Evolutionary conservation across 2,329 filamentous ascomycete genomes (phyloP), one percentile per base, ranked within the genome.

Genomic region (Beauveria bassiana): DNA sequence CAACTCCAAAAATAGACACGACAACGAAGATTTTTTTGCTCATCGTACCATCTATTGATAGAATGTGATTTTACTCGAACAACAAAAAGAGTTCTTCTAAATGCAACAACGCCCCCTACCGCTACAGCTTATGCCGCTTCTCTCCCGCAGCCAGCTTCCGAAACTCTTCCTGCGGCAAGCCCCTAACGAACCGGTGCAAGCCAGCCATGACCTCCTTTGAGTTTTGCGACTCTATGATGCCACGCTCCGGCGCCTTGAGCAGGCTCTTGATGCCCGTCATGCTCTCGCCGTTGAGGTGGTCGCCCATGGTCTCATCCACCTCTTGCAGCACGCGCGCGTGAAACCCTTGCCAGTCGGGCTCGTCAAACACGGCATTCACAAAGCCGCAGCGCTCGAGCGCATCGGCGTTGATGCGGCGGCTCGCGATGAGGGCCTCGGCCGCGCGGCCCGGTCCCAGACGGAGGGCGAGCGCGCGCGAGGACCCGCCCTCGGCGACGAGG

Each of bases 351-450:
- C 85, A 83, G 66, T 92, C 85, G 26, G 81, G 87, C 65, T 80
- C 77, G 14, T 78, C 76, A 66, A 97, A 89, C 18, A 96, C 81
- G 74, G 88, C 89, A 69, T 97, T 98, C 50, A 96, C 90, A 70
- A 91, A 98, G 0, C 93, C 93, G 3, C 84, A 82, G 9, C 81
- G 77, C 64, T 93, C 79, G 34, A 98, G 80, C 70, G 96, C 91
- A 26, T 87, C 84, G 34, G 84, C 84, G 0, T 79, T 73, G 67
- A 98, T 90, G 50, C 86, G 82, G 74, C 89, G 90, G 69, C 89
- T 92, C 88, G 96, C 95, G 66, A 99, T 86, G 14, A 98, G 81
- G 14, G 95, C 93, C 79, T 98, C 95, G 70, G 96, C 96, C 10
- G 92, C 93, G 71, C 90, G 90, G 62, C 84, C 79, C 56, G 91